A percentile compares a stretch with the other conserved stretches of the same genome.
Conservation (phyloP, 176 grass and related monocot species). For the Sorghum bicolor region Sorghum_bicolor_NCBIv3 NC_012870.2:202001-202500, state of each 20-base stretch:
- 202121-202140: neutral
- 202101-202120: neutral
- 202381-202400: neutral
- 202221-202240: neutral
- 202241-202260: neutral
- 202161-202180: neutral
- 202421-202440: neutral
- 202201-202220: neutral
- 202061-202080: neutral
- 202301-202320: neutral
- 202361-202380: neutral
- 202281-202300: neutral
- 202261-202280: neutral
- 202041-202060: neutral
- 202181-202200: neutral
- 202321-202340: neutral
- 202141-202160: neutral
- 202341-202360: neutral
- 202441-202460: neutral
- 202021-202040: neutral
- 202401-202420: neutral
- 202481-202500: neutral
- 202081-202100: neutral
- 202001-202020: neutral
- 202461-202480: neutral